A percentile compares a stretch with the other conserved stretches of the same genome.
Evolutionary conservation across 768 basidiomycete species (phyloP).

Genomic region (Leccinum disarticulatum): DNA sequence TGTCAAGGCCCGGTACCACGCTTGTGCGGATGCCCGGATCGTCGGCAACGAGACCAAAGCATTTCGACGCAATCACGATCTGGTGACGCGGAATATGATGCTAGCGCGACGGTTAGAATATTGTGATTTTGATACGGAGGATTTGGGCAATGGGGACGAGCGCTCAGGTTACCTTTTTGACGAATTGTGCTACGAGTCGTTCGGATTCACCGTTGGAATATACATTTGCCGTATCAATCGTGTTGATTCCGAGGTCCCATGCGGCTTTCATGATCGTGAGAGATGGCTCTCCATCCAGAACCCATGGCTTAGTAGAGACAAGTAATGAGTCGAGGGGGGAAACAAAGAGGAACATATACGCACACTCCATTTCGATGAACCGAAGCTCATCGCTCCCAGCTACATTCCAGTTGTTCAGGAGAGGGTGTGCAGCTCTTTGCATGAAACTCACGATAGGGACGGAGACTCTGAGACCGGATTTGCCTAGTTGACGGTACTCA

Average conservation of each 20-base stretch:
- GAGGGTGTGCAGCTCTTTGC: background rate
- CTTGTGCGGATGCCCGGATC: background rate
- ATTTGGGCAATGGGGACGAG: background rate
- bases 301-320: conserved; percentile 20
- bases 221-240: conserved; percentile 38
- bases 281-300: conserved; percentile 27
- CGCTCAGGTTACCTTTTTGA: conserved; percentile 29
- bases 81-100: conserved; percentile 34
- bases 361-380: conserved; percentile 31
- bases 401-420: background rate
- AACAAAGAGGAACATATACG: conserved; percentile 3
- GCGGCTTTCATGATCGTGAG: conserved; percentile 37
- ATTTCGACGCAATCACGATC: conserved; percentile 34
- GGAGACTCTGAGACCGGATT: conserved; percentile 31
- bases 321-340: background rate
- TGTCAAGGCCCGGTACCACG: background rate
- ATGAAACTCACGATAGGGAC: conserved; percentile 32
- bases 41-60: conserved; percentile 15
- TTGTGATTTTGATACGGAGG: background rate
- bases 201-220: conserved; percentile 34
- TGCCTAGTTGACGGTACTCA: conserved; percentile 27
- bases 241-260: conserved; percentile 40
- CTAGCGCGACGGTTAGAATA: conserved; percentile 12
- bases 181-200: conserved; percentile 34
- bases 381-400: conserved; percentile 30